phyloP scores from a whole-genome alignment of 2,329 filamentous ascomycete genomes.

The Ustulina deusta region DNA sequence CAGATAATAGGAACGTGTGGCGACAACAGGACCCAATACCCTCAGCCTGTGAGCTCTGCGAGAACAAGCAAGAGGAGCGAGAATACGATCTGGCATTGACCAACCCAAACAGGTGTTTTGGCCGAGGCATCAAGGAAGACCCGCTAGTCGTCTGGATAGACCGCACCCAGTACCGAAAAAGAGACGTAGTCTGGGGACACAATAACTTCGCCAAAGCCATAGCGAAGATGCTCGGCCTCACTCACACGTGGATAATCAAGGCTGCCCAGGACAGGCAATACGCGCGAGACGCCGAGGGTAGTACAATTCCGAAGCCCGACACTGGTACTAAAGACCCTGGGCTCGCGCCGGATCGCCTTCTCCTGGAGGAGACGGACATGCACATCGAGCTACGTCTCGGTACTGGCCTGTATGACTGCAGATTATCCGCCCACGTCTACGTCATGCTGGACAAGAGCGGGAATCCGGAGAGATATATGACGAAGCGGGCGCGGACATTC shows the following conservation, averaged over 20 bases:
- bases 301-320: not conserved
- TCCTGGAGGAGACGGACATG: conserved; percentile 29
- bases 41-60: conserved; percentile 30
- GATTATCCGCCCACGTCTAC: conserved; percentile 29
- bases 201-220: conserved; percentile 40
- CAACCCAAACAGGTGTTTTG: conserved; percentile 34
- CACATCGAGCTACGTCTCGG: conserved; percentile 37
- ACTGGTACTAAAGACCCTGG: too few relatives aligned
- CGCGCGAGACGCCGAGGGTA: conserved; percentile 17
- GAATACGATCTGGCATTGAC: conserved; percentile 27
- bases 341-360: not conserved
- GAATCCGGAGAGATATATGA: conserved; percentile 30
- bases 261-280: conserved; percentile 18
- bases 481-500: conserved; percentile 16
- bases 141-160: conserved; percentile 36
- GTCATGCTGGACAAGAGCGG: conserved; percentile 23
- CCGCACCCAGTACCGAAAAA: not conserved
- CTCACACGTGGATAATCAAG: conserved; percentile 34
- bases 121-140: conserved; percentile 25
- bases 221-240: conserved; percentile 34
- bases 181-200: conserved; percentile 33
- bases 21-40: conserved; percentile 23
- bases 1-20: conserved; percentile 14
- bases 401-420: conserved; percentile 29
- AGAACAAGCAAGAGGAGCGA: conserved; percentile 28